These are phyloP conservation scores for Creolimax fragrantissima DNA, from an alignment of 78 protist genomes.

Conservation along the genomic window DNA sequence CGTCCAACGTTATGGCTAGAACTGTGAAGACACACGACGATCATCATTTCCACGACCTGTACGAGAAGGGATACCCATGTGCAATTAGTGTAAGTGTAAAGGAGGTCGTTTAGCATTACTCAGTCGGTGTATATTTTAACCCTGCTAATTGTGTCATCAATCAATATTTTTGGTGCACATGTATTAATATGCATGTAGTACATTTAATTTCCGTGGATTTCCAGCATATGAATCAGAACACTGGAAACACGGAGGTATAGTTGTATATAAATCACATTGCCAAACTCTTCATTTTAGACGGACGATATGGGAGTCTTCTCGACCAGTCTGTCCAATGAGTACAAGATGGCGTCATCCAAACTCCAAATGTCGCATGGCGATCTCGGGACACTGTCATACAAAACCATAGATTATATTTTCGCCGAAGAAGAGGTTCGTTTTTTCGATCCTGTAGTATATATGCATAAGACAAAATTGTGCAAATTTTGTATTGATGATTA, in stretches of 20 bases:
- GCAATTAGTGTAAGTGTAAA: neutral
- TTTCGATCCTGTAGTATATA: no score
- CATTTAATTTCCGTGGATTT: no score
- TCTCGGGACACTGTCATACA: neutral
- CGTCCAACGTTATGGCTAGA: neutral
- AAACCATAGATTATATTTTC: neutral
- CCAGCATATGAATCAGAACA: neutral
- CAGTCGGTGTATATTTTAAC: neutral
- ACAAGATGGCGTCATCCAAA: neutral
- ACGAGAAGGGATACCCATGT: neutral
- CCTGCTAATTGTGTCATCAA: neutral
- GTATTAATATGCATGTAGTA: neutral
- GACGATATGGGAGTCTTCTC: neutral
- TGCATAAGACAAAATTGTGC: neutral
- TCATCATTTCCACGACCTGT: slow-evolving; percentile 13
- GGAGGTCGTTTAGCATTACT: neutral
- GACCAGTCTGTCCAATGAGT: neutral
- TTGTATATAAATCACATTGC: neutral
- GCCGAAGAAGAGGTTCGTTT: neutral
- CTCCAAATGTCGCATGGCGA: neutral
- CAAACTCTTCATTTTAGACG: neutral
- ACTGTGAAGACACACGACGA: neutral
- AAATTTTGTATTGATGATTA: neutral
- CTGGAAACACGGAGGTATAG: neutral
- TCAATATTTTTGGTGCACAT: neutral